These are phyloP conservation scores for Sextonia rubra DNA, from an alignment of 164 flowering plant species.

Conservation along the genomic window DNA sequence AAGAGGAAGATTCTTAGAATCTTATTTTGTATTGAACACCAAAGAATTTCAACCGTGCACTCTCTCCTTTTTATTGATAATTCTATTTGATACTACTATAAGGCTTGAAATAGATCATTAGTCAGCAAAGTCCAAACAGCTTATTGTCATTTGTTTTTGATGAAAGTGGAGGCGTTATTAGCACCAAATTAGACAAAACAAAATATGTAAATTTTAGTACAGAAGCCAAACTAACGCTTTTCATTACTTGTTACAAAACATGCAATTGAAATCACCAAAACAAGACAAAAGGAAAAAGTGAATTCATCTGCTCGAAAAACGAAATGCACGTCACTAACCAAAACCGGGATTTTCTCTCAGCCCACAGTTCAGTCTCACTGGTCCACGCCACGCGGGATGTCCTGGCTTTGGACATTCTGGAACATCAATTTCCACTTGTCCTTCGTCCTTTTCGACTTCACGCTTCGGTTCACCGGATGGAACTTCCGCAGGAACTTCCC, in stretches of 20 bases:
- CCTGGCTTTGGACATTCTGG: constrained; percentile 38
- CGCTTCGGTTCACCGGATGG: constrained; percentile 32
- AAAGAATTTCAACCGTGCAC: no score
- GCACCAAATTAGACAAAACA: no score
- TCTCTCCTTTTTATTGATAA: no score
- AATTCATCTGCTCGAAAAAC: neutral
- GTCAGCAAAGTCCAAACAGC: no score
- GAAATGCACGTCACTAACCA: constrained; percentile 48
- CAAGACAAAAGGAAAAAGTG: neutral
- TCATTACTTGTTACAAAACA: neutral
- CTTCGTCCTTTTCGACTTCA: constrained; percentile 28
- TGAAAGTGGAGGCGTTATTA: no score
- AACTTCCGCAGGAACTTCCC: constrained; percentile 16
- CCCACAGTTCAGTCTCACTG: constrained; percentile 46
- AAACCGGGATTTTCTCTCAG: constrained; percentile 68
- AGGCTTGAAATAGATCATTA: no score
- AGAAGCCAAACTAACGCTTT: no score
- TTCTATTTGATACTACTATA: no score
- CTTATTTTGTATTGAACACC: no score
- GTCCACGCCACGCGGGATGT: constrained; percentile 28
- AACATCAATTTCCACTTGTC: constrained; percentile 30
- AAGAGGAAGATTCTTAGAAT: neutral
- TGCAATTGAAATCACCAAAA: neutral
- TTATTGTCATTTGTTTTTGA: no score
- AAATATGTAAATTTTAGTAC: no score